Conservation (phyloP, 768 basidiomycete genomes). For the Kwoniella dejecticola region DNA sequence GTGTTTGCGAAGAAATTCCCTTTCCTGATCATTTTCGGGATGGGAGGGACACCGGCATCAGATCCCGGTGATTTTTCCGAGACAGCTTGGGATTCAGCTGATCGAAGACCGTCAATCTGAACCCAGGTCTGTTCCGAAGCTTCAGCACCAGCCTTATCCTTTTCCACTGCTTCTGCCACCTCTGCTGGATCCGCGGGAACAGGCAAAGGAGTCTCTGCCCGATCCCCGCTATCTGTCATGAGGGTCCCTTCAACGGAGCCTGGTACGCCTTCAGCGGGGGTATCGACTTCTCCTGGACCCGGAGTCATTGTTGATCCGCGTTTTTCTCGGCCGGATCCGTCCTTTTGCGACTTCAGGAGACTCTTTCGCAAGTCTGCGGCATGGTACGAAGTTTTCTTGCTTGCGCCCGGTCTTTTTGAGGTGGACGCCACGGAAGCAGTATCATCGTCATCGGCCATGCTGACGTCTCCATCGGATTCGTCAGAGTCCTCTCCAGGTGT, state of each 20-base stretch:
- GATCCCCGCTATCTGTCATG: constrained; percentile 32
- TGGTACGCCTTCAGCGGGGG: constrained; percentile 15
- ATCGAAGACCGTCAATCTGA: constrained; percentile 48
- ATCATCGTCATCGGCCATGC: constrained; percentile 53
- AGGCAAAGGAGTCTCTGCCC: constrained; percentile 48
- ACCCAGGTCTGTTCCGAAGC: constrained; percentile 56
- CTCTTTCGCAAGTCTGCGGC: constrained; percentile 75
- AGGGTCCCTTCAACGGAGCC: constrained; percentile 54
- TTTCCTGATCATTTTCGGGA: constrained; percentile 32
- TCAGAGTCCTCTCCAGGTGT: constrained; percentile 67
- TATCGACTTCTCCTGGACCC: constrained; percentile 33
- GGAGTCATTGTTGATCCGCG: constrained; percentile 40
- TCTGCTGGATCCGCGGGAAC: constrained; percentile 46
- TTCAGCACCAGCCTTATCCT: constrained; percentile 48
- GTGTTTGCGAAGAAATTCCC: constrained; percentile 81
- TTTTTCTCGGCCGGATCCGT: constrained; percentile 58
- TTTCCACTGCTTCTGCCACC: constrained; percentile 50
- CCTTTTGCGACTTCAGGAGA: constrained; percentile 73
- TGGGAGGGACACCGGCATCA: constrained; percentile 9
- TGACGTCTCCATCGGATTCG: constrained; percentile 61
- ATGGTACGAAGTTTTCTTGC: constrained; percentile 51
- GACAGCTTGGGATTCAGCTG: constrained; percentile 26
- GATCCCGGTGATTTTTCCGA: constrained; percentile 29
- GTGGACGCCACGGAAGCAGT: constrained; percentile 19
- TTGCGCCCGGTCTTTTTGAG: constrained; percentile 17